These are phyloP conservation scores for Fonsecaea nubica DNA, from an alignment of 2,329 filamentous ascomycete genomes.

Conservation along the genomic window DNA sequence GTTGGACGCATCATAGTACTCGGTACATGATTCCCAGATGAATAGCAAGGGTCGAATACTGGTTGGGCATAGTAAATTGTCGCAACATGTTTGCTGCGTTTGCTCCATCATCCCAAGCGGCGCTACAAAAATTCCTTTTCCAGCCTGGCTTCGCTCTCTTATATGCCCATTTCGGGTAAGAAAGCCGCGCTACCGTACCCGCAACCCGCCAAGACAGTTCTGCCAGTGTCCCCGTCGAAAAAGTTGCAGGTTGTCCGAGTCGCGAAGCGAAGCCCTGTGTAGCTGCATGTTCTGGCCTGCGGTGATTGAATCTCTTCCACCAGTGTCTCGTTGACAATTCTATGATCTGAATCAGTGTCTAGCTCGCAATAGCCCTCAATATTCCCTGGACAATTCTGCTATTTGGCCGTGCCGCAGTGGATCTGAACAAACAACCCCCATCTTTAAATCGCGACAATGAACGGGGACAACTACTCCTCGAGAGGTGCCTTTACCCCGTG, in stretches of 20 bases:
- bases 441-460: slow-evolving; percentile 64
- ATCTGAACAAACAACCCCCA: background rate
- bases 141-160: no score
- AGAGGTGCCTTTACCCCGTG: slow-evolving; percentile 64
- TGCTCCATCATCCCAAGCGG: no score
- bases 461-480: slow-evolving; percentile 82
- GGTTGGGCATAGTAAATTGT: no score
- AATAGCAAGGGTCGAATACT: no score
- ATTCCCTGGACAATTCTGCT: background rate
- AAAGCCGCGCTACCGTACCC: no score
- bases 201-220: no score
- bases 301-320: background rate
- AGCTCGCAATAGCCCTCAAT: background rate
- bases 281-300: slow-evolving; percentile 1
- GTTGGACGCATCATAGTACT: no score
- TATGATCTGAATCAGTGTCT: background rate
- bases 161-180: no score
- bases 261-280: background rate
- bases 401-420: background rate
- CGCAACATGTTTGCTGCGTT: no score
- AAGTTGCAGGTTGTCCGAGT: slow-evolving; percentile 1
- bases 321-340: background rate
- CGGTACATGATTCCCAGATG: no score
- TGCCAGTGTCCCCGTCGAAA: background rate
- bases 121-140: no score